A percentile compares a stretch with the other conserved stretches of the same genome.
Evolutionary conservation across 2,329 filamentous ascomycete genomes (phyloP).

Genomic region (Thielaviopsis euricoi): DNA sequence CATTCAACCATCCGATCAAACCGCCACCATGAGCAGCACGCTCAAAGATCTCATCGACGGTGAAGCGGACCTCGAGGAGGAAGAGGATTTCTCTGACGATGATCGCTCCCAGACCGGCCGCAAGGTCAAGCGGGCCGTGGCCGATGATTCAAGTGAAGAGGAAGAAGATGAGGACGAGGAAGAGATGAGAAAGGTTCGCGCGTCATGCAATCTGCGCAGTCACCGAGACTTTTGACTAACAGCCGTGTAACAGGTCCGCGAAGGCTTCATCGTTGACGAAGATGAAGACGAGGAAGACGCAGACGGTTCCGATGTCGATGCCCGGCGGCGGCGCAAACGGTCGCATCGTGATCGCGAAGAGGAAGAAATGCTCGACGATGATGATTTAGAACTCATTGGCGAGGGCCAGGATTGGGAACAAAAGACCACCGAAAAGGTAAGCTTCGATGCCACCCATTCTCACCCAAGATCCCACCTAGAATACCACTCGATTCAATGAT

Average conservation of each 20-base stretch:
- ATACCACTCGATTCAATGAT: not conserved
- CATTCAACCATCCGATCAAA: not conserved
- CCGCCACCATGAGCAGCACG: slow-evolving; percentile 34
- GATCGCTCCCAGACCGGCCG: slow-evolving; percentile 30
- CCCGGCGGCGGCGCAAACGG: slow-evolving; percentile 56
- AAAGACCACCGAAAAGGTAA: slow-evolving; percentile 52
- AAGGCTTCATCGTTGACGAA: slow-evolving; percentile 93
- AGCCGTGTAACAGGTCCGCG: slow-evolving; percentile 47
- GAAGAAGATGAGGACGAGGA: slow-evolving; percentile 87
- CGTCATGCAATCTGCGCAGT: slow-evolving; percentile 10
- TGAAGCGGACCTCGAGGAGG: slow-evolving; percentile 75
- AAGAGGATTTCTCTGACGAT: slow-evolving; percentile 69
- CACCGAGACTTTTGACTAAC: not conserved
- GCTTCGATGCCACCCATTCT: slow-evolving; percentile 14
- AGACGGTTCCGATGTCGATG: slow-evolving; percentile 42
- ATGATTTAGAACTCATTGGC: slow-evolving; percentile 89
- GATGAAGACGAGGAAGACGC: slow-evolving; percentile 65
- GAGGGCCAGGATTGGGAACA: slow-evolving; percentile 49
- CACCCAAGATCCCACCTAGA: not conserved
- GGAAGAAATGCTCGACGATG: slow-evolving; percentile 83
- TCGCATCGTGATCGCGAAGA: slow-evolving; percentile 60
- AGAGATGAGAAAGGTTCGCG: slow-evolving; percentile 55
- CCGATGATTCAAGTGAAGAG: slow-evolving; percentile 73
- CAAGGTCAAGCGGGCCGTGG: not conserved
- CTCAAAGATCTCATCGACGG: slow-evolving; percentile 69